phyloP scores from a whole-genome alignment of 106 monocot genomes.

The Narthecium ossifragum region DNA sequence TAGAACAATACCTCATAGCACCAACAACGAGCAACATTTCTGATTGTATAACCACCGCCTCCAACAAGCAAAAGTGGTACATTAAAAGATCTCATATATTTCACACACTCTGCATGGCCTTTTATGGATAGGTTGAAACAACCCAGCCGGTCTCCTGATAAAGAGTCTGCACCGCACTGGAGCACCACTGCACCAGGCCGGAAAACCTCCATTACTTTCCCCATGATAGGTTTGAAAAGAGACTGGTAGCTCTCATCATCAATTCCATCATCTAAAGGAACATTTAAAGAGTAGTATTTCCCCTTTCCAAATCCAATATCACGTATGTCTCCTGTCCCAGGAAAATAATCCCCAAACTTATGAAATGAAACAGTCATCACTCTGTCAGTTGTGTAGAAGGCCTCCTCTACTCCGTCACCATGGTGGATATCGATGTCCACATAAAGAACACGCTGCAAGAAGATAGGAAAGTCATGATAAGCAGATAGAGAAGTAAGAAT shows the following conservation, averaged over 20 bases:
- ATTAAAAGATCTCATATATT: constrained; percentile 68
- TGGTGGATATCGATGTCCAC: constrained; percentile 80
- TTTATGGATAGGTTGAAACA: constrained; percentile 67
- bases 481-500: too few relatives aligned
- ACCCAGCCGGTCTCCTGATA: constrained; percentile 61
- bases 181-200: constrained; percentile 69
- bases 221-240: constrained; percentile 66
- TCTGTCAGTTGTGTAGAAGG: constrained; percentile 72
- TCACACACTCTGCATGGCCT: constrained; percentile 69
- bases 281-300: constrained; percentile 67
- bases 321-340: constrained; percentile 62
- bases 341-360: constrained; percentile 73
- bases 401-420: constrained; percentile 76
- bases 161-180: constrained; percentile 70
- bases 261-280: constrained; percentile 74
- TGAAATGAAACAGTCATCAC: constrained; percentile 82
- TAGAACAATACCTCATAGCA: constrained; percentile 63
- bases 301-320: constrained; percentile 61
- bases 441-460: constrained; percentile 56
- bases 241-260: constrained; percentile 79
- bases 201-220: constrained; percentile 71
- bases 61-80: constrained; percentile 58
- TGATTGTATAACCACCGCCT: constrained; percentile 73
- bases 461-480: neutral
- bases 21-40: constrained; percentile 77